phyloP scores from a whole-genome alignment of 1,284 basidiomycete species.

The Quambalaria eucalypti region DNA sequence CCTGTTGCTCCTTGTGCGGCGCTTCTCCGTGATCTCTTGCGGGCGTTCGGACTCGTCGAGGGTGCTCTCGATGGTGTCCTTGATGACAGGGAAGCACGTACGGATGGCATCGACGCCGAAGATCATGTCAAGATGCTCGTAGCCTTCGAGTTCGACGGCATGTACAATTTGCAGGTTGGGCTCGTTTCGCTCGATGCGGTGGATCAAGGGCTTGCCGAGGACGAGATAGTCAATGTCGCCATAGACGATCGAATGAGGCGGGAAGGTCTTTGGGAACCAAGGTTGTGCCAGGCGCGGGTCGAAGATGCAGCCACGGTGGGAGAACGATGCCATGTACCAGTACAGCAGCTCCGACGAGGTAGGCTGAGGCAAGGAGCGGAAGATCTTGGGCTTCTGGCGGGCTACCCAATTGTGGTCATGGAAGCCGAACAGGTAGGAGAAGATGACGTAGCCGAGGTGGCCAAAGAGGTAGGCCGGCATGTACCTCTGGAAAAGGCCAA shows the following conservation, averaged over 20 bases:
- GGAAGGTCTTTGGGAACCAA: slow-evolving; percentile 42
- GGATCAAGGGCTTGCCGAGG: slow-evolving; percentile 39
- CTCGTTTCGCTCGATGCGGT: slow-evolving; percentile 38
- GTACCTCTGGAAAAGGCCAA: slow-evolving; percentile 32
- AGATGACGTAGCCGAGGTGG: slow-evolving; percentile 43
- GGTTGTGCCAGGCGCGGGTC: slow-evolving; percentile 38
- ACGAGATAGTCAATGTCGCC: slow-evolving; percentile 42
- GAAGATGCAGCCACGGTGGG: slow-evolving; percentile 44
- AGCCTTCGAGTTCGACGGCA: slow-evolving; percentile 42
- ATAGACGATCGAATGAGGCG: slow-evolving; percentile 42
- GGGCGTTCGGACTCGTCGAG: slow-evolving; percentile 5
- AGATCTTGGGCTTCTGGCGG: slow-evolving; percentile 45
- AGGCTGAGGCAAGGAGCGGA: slow-evolving; percentile 35
- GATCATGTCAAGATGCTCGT: slow-evolving; percentile 44
- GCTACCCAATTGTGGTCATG: slow-evolving; percentile 42
- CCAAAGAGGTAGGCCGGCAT: slow-evolving; percentile 40
- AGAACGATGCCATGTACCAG: slow-evolving; percentile 44
- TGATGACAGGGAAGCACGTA: slow-evolving; percentile 39
- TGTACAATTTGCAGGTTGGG: slow-evolving; percentile 43
- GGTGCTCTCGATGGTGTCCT: slow-evolving; percentile 34
- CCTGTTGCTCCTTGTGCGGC: no score
- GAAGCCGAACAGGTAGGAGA: slow-evolving; percentile 42
- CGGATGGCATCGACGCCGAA: slow-evolving; percentile 40
- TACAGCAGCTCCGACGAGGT: slow-evolving; percentile 44
- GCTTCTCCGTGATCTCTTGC: slow-evolving; percentile 9